Evolutionary conservation across 2,329 filamentous ascomycete species (phyloP), one percentile per base, ranked within the genome.

Genomic region (Alternaria brassicicola): DNA sequence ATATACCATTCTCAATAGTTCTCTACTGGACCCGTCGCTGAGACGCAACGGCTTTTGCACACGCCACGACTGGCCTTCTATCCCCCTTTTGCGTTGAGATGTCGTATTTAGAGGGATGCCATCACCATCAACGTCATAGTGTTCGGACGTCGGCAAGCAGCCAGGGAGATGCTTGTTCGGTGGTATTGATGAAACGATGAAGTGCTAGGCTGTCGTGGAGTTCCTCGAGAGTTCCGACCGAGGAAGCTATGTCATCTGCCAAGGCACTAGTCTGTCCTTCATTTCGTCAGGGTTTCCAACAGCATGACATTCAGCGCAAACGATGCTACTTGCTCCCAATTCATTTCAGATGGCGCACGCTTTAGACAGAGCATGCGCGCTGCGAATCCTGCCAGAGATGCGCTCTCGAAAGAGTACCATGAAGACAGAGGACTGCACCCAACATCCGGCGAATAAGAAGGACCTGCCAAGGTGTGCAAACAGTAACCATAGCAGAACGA

Each of bases 201-300:
- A 28, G 42, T 41, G 43, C 50, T n/a, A 28, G 41, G 33, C 25
- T 47, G 35, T 19, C 31, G 33, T 41, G 35, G 30, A 36, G 35
- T 47, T 33, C 28, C 43, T 33, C 12, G 42, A 48, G n/a, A 53
- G 10, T 21, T 33, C 28, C 12, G 50, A 36, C 30, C 31, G 25
- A 48, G 46, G 23, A 28, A 25, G 26, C 43, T 33, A 46, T 53
- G 28, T 41, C 42, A 41, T 42, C 12, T 46, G 55, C 49, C 49
- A 53, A 57, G 55, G 38, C 55, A 23, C 42, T 57, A 57, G 35
- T 46, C 43, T 23, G 36, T 35, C 55, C 49, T 47, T 57, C 49
- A 53, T 57, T 48, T 53, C 13, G 36, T 28, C 17, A 9, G 21
- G 19, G 15, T 25, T 39, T 26, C 28, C 46, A 39, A 49, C 38